These are phyloP conservation scores for Phyllosticta citrichinensis DNA, from an alignment of 2,329 filamentous ascomycete genomes.

Conservation along the genomic window DNA sequence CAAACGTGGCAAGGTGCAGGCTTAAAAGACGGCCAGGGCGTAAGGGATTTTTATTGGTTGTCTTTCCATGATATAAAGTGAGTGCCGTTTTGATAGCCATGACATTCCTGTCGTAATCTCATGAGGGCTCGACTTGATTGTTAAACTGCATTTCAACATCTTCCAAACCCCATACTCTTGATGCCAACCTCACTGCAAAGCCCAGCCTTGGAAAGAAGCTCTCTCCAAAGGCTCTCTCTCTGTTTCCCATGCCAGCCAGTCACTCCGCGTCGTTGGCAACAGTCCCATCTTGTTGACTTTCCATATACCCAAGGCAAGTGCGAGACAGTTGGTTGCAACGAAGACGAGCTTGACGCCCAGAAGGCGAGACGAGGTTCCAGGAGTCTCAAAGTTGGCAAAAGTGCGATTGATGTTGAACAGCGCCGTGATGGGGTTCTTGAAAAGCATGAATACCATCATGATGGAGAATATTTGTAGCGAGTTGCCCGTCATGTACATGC, in stretches of 20 bases:
- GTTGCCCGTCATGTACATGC: conserved; percentile 99
- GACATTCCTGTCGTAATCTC: background rate
- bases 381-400: conserved; percentile 86
- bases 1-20: background rate
- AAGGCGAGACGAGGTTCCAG: conserved; percentile 62
- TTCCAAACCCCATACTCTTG: background rate
- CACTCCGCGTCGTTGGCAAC: conserved; percentile 89
- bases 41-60: background rate
- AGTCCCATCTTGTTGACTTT: conserved; percentile 96
- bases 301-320: conserved; percentile 81
- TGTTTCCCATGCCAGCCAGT: conserved; percentile 94
- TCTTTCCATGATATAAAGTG: background rate
- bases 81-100: background rate
- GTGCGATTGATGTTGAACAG: conserved; percentile 72
- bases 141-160: background rate
- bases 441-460: conserved; percentile 99
- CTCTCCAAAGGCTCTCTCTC: conserved; percentile 18
- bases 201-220: conserved; percentile 9
- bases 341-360: conserved; percentile 81
- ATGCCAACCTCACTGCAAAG: background rate
- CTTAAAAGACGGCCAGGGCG: background rate
- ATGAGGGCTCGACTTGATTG: background rate
- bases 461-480: conserved; percentile 98
- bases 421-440: conserved; percentile 89
- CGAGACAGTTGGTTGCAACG: conserved; percentile 73